A percentile compares a stretch with the other conserved stretches of the same genome.
phyloP scores from a whole-genome alignment of 192 early-diverging fungal genomes.

The Physocladia obscura region DNA sequence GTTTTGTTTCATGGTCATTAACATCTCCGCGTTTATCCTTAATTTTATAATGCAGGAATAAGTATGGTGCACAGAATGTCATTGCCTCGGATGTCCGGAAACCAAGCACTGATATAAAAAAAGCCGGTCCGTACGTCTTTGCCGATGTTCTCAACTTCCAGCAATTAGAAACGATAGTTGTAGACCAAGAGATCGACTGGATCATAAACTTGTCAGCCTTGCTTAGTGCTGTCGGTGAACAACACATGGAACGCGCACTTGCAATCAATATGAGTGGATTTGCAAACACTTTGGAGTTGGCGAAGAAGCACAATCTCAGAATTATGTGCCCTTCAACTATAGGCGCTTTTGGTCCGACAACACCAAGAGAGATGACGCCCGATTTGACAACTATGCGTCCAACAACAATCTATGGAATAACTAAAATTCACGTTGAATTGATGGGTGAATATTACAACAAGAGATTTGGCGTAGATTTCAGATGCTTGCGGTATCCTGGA shows the following conservation, averaged over 20 bases:
- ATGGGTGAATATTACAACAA: constrained; percentile 68
- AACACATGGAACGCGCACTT: constrained; percentile 57
- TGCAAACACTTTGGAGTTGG: constrained; percentile 64
- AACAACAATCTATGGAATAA: constrained; percentile 70
- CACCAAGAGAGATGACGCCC: constrained; percentile 60
- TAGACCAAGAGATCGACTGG: constrained; percentile 67
- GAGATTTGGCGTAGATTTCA: constrained; percentile 66
- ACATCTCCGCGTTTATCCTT: neutral
- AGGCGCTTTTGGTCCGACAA: constrained; percentile 69
- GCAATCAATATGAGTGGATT: constrained; percentile 68
- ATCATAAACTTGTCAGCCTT: constrained; percentile 68
- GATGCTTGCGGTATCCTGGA: constrained; percentile 65
- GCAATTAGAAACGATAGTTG: constrained; percentile 62
- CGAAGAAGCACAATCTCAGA: constrained; percentile 57
- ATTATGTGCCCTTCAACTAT: constrained; percentile 65
- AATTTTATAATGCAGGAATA: constrained; percentile 16
- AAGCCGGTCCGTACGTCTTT: constrained; percentile 61
- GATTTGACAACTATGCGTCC: constrained; percentile 68
- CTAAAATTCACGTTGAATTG: constrained; percentile 66
- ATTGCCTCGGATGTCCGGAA: constrained; percentile 67
- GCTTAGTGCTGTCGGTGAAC: constrained; percentile 67
- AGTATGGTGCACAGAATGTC: constrained; percentile 63
- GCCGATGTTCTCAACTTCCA: constrained; percentile 67
- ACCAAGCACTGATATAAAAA: constrained; percentile 50
- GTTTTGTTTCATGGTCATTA: constrained; percentile 38